phyloP scores from a whole-genome alignment of 352 stramenopile genomes.

The Phytophthora fragariaefolia region DNA sequence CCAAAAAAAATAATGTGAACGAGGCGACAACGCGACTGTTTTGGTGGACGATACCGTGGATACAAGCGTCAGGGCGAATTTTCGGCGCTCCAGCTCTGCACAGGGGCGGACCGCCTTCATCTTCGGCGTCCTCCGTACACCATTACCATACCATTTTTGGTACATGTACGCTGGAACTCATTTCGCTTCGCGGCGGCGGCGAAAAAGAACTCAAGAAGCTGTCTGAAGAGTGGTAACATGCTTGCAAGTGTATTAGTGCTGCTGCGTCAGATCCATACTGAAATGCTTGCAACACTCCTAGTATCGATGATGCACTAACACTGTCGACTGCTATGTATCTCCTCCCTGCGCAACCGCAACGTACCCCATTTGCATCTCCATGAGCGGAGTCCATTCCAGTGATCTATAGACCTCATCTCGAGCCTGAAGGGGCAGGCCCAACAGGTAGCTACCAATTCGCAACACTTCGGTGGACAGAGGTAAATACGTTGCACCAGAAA shows the following conservation, averaged over 20 bases:
- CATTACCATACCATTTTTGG: neutral
- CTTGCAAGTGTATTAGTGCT: no score
- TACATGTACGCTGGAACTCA: neutral
- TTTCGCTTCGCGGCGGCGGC: neutral
- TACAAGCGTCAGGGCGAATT: constrained; percentile 1
- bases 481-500: neutral
- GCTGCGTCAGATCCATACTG: no score
- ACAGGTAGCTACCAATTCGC: no score
- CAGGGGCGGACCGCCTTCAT: no score
- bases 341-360: neutral
- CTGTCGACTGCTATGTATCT: no score
- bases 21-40: neutral
- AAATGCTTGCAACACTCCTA: no score
- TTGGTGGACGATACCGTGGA: constrained; percentile 19
- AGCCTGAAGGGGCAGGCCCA: neutral
- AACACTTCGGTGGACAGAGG: no score
- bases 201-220: neutral
- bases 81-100: neutral
- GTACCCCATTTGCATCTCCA: neutral
- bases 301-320: no score
- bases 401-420: constrained; percentile 1
- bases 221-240: no score
- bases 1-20: neutral
- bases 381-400: neutral
- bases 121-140: no score